phyloP scores from a whole-genome alignment of 495 filamentous ascomycete genomes.

The Penicillium goetzii region DNA sequence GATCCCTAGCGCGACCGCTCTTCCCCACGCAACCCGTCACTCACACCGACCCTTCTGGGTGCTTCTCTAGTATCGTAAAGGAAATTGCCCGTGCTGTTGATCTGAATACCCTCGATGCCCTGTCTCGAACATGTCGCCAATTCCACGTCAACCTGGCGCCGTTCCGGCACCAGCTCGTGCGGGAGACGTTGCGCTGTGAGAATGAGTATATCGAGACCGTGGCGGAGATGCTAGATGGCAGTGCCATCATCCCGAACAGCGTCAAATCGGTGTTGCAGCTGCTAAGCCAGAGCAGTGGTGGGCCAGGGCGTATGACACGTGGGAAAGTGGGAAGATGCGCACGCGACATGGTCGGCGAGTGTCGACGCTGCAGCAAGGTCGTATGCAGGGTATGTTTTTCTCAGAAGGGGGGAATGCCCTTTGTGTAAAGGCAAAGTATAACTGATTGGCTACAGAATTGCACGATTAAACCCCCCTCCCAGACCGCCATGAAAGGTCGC shows the following conservation, averaged over 20 bases:
- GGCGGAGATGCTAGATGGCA: conserved; percentile 41
- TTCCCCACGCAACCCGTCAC: conserved; percentile 22
- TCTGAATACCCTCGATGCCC: conserved; percentile 79
- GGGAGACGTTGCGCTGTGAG: conserved; percentile 75
- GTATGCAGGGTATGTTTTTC: conserved; percentile 69
- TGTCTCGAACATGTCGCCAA: conserved; percentile 79
- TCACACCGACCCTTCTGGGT: conserved; percentile 2
- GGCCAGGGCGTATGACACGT: conserved; percentile 50
- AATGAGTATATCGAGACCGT: conserved; percentile 62
- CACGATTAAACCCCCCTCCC: conserved; percentile 73
- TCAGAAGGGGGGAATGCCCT: not conserved
- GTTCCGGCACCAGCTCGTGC: conserved; percentile 70
- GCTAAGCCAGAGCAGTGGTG: conserved; percentile 36
- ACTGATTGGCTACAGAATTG: conserved; percentile 67
- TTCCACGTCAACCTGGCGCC: conserved; percentile 74
- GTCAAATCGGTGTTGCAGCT: conserved; percentile 43
- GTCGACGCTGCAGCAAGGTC: conserved; percentile 72
- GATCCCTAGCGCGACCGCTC: conserved; percentile 5
- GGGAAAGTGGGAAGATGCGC: conserved; percentile 78
- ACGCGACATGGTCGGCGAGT: conserved; percentile 80
- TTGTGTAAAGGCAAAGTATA: not conserved
- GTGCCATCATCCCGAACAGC: conserved; percentile 39
- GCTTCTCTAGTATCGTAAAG: conserved; percentile 61
- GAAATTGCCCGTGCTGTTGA: conserved; percentile 76
- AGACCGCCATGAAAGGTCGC: conserved; percentile 62